Base-by-base conservation (phyloP, 345 rosid genomes). In the Eucalyptus camaldulensis region DNA sequence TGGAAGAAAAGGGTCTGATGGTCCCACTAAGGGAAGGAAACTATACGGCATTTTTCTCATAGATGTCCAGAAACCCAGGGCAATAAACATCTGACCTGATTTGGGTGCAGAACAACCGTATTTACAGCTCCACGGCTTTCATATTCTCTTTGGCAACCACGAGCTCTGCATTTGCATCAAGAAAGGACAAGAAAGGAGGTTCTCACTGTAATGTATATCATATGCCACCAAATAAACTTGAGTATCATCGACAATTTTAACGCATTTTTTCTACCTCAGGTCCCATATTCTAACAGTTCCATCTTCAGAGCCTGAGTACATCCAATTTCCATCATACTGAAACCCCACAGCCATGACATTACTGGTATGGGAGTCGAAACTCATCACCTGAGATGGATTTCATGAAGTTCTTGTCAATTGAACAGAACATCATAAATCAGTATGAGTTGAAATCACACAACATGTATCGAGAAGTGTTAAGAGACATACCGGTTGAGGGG, bases 301-400 rank as follows among this genome's bases (percentile, higher is more conserved):
- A 93, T 98, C 99, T 90, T 97, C 99, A 49, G 99, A 98, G 87
- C 99, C 99, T n/a, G 99, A 97, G 89, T 98, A 98, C 99, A 98
- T 98, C 99, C 96, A 95, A 89, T 96, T 97, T 10, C 98, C 99
- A 93, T 98, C 99, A 92, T 98, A 97, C 49, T 98, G 99, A 91
- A 98, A 98, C 47, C 99, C 99, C 89, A 97, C 99, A 25, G 99
- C 98, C 99, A 96, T 97, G 90, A 98, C 99, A 93, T 97, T 98
- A 92, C 91, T 95, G 85, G 98, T 95, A 92, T 98, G 99, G 47
- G 99, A 96, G 91, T 98, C 99, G 86, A 94, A 98, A 87, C 99
- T 98, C 94, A 93, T 95, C 81, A 97, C 97, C 99, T 98, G 92
- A 88, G 44, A 86, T 12, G 29, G 49, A 86, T 51, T 51, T 27